Evolutionary conservation across 805 yeast genomes (phyloP).

Genomic region (Yamadazyma sp.): DNA sequence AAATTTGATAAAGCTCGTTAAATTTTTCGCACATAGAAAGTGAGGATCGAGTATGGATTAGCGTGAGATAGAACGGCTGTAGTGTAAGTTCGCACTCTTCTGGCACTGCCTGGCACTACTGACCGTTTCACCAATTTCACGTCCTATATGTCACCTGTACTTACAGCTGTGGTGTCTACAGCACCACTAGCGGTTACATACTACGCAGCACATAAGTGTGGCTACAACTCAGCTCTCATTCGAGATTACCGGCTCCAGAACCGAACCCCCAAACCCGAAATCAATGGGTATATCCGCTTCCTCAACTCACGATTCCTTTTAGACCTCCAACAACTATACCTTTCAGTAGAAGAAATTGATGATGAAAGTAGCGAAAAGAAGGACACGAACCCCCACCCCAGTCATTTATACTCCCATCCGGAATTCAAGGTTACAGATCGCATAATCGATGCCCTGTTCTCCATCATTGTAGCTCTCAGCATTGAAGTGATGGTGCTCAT

Average conservation of each 20-base stretch:
- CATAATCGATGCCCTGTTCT: conserved; percentile 26
- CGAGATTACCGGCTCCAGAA: conserved; percentile 15
- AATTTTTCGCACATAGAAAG: conserved; percentile 2
- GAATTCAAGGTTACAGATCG: conserved; percentile 2
- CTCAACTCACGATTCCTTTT: conserved; percentile 3
- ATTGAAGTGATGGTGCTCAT: conserved; percentile 32
- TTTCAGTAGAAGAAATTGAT: conserved; percentile 4
- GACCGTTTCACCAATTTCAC: too few species aligned
- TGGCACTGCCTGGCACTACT: too few species aligned
- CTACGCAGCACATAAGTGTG: conserved; percentile 12
- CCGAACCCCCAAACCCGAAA: conserved; percentile 18
- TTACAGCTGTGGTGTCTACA: too few species aligned
- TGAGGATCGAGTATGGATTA: too few species aligned
- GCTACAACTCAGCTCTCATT: conserved; percentile 18
- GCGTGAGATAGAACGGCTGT: too few species aligned
- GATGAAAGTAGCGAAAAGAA: neutral
- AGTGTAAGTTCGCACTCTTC: neutral
- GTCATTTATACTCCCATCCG: neutral
- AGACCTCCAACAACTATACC: neutral
- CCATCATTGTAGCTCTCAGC: conserved; percentile 30
- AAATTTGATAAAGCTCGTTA: too few species aligned
- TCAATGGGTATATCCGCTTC: conserved; percentile 21
- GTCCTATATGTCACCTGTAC: too few species aligned
- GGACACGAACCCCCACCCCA: conserved; percentile 1
- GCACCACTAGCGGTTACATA: conserved; percentile 1